Evolutionary conservation across 2,329 filamentous ascomycete genomes (phyloP), one percentile per base, ranked within the genome.

Genomic region (Scleromitrula shiraiana): DNA sequence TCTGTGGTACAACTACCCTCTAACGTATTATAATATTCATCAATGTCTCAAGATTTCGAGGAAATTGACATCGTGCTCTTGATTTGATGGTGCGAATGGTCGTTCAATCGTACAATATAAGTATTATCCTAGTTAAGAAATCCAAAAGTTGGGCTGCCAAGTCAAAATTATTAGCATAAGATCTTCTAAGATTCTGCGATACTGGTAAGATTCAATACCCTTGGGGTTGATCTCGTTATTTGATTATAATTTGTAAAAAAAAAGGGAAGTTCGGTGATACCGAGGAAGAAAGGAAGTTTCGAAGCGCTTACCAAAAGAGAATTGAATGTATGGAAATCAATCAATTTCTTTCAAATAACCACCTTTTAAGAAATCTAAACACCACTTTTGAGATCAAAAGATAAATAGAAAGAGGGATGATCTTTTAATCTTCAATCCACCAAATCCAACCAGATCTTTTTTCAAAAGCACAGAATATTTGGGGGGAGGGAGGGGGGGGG

Each of bases 21-120:
- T 37, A 51, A 44, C 46, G 45, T 36, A 50, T 46, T 49, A 46
- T 50, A 53, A 56, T 54, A 49, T 50, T 57, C 57, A 59, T 53
- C 51, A 52, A 52, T 55, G 54, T 56, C 56, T 61, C 53, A 58
- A 53, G 39, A 37, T 8, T 17, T 56, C 51, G 29, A 43, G 49
- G 39, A 52, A 37, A 38, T 53, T 53, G 22, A 53, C 58, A 61
- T 59, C 50, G 61, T 64, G 57, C 52, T 42, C 33, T 41, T 55
- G n/a, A n/a, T n/a, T n/a, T n/a, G n/a, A n/a, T n/a, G n/a, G n/a
- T 56, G 52, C 36, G 53, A 46, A 53, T 49, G 26, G 38, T 56
- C 52, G 15, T 41, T 41, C 14, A 38, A 35, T 44, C 37, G 35
- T 39, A 32, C 30, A 49, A 36, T 35, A 23, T 48, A 12, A 23